Evolutionary conservation across 2,329 filamentous ascomycete species (phyloP).

Genomic region (Sporothrix brunneoviolacea): DNA sequence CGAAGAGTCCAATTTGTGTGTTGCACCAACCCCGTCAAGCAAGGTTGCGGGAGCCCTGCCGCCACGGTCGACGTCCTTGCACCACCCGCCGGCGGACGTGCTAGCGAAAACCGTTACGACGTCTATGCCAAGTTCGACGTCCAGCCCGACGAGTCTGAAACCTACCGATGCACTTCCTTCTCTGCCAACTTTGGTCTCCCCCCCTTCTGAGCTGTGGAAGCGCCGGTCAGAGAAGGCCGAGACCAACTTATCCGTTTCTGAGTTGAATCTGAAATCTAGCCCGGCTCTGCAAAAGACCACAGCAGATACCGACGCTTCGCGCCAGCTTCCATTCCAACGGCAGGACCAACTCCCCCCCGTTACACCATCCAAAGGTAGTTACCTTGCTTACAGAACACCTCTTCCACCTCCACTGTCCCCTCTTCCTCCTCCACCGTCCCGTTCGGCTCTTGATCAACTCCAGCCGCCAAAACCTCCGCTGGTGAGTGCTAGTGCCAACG

Average conservation of each 20-base stretch:
- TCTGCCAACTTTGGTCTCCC: constrained; percentile 14
- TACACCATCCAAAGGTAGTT: neutral
- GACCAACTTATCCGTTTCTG: constrained; percentile 38
- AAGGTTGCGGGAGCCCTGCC: constrained; percentile 1
- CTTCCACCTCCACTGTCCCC: constrained; percentile 15
- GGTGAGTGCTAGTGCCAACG: neutral
- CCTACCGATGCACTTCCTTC: neutral
- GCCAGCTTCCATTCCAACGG: neutral
- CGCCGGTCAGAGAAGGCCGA: constrained; percentile 46
- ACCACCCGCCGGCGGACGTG: neutral
- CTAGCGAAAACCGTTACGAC: neutral
- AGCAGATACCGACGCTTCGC: neutral
- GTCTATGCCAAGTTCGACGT: constrained; percentile 13
- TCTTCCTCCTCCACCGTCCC: constrained; percentile 12
- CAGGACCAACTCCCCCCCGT: neutral
- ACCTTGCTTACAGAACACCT: neutral
- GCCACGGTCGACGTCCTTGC: constrained; percentile 14
- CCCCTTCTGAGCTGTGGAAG: constrained; percentile 37
- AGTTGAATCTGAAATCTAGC: constrained; percentile 42
- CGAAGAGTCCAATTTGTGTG: neutral
- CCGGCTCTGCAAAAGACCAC: neutral
- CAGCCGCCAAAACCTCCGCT: constrained; percentile 8
- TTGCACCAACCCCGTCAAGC: constrained; percentile 1
- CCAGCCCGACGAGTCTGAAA: constrained; percentile 17
- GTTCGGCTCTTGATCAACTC: neutral